phyloP scores from a whole-genome alignment of 441 rosid genomes.

The Pelargonium cotyledonis region DNA sequence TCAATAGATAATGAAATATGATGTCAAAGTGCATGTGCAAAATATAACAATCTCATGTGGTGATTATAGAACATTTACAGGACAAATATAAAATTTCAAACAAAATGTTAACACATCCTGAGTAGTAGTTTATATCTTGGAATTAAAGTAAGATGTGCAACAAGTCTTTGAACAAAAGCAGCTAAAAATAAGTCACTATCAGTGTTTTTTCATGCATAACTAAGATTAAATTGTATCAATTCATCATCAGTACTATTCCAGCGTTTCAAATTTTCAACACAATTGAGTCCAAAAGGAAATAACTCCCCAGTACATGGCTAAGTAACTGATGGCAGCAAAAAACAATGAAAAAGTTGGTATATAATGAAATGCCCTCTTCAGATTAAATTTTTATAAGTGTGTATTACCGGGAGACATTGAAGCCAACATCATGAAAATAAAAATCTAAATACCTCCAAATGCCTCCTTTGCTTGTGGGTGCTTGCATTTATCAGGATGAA shows the following conservation, averaged over 20 bases:
- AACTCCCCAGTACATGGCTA: neutral
- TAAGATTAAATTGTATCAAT: neutral
- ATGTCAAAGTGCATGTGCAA: neutral
- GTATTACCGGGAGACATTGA: no score
- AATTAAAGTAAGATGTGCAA: neutral
- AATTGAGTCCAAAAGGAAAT: neutral
- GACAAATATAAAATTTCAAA: no score
- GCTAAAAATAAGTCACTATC: no score
- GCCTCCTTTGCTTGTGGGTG: constrained; percentile 98
- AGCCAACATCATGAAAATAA: neutral
- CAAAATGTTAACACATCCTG: neutral
- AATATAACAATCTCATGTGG: no score
- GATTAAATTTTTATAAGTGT: neutral
- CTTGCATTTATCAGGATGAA: constrained; percentile 98
- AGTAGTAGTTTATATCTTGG: neutral
- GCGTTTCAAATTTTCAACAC: neutral
- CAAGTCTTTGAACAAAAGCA: no score
- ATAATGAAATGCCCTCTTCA: neutral
- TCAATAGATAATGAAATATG: neutral
- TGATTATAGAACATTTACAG: neutral
- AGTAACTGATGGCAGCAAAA: neutral
- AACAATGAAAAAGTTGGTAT: neutral
- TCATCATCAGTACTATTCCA: neutral
- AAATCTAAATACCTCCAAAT: constrained; percentile 54
- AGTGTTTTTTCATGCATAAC: no score